These are phyloP conservation scores for Corynascus novoguineensis DNA, from an alignment of 495 filamentous ascomycete genomes.

Conservation along the genomic window DNA sequence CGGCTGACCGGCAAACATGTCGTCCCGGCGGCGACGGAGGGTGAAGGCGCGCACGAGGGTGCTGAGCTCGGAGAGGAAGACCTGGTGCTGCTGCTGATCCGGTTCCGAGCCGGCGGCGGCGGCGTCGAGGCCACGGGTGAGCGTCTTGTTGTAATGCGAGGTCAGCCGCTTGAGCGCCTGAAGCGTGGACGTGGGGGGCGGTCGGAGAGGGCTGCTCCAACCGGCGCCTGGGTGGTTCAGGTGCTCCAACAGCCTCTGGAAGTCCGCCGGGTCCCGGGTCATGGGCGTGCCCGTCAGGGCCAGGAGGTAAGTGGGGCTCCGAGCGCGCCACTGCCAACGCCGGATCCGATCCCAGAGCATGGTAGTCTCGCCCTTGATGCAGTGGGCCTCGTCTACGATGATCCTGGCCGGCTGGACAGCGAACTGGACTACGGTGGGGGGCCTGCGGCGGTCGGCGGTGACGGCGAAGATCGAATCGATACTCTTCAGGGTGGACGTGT, in stretches of 20 bases:
- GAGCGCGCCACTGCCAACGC: background rate
- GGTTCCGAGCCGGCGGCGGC: background rate
- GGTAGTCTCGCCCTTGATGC: conserved; percentile 2
- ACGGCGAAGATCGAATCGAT: background rate
- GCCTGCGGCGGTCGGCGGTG: background rate
- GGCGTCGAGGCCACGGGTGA: background rate
- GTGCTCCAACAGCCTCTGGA: background rate
- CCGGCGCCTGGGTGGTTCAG: conserved; percentile 3
- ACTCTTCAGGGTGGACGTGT: background rate
- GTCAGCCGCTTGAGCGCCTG: conserved; percentile 1
- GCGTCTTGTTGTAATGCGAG: background rate
- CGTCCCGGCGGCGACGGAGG: background rate
- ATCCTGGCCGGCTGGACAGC: conserved; percentile 1
- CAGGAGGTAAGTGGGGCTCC: background rate
- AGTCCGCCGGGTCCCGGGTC: background rate
- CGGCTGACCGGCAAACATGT: background rate
- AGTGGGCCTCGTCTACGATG: conserved; percentile 1
- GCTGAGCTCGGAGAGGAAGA: conserved; percentile 1
- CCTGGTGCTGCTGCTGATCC: background rate
- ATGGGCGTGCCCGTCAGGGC: background rate
- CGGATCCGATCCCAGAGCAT: background rate
- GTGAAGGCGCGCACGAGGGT: background rate
- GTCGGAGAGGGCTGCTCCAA: conserved; percentile 3
- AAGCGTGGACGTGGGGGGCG: background rate
- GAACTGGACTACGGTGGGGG: background rate